A percentile compares a stretch with the other conserved stretches of the same genome.
phyloP scores from a whole-genome alignment of 148 eudicot genomes.

The Cornus controversa region DNA sequence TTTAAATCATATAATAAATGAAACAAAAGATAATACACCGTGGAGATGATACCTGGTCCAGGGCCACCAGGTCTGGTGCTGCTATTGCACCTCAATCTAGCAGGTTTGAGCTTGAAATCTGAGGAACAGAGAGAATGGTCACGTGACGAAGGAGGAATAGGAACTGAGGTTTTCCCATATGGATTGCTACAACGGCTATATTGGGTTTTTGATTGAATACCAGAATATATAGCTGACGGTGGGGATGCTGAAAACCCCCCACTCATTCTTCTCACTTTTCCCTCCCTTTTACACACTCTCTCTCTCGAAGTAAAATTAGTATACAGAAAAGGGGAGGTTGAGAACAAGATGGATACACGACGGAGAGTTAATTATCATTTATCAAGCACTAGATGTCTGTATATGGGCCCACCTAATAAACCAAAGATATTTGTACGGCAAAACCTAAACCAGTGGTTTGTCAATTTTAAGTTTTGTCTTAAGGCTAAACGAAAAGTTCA shows the following conservation, averaged over 20 bases:
- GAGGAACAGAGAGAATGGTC: conserved; percentile 10
- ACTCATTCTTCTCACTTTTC: background rate
- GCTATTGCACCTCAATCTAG: conserved; percentile 27
- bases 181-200: conserved; percentile 7
- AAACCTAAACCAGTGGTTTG: too few relatives aligned
- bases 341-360: background rate
- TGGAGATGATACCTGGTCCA: conserved; percentile 31
- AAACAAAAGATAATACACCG: too few relatives aligned
- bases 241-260: conserved; percentile 21
- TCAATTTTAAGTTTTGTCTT: too few relatives aligned
- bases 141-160: conserved; percentile 1
- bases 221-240: conserved; percentile 7
- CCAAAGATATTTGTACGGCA: too few relatives aligned
- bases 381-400: background rate
- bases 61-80: conserved; percentile 32
- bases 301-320: background rate
- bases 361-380: background rate
- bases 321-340: background rate
- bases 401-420: too few relatives aligned
- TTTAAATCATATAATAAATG: background rate
- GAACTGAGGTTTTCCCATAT: background rate
- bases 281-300: background rate
- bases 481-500: too few relatives aligned
- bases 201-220: background rate
- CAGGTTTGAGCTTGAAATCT: background rate